These are phyloP conservation scores for Coleophoma crateriformis DNA, from an alignment of 2,329 filamentous ascomycete species.

Conservation along the genomic window DNA sequence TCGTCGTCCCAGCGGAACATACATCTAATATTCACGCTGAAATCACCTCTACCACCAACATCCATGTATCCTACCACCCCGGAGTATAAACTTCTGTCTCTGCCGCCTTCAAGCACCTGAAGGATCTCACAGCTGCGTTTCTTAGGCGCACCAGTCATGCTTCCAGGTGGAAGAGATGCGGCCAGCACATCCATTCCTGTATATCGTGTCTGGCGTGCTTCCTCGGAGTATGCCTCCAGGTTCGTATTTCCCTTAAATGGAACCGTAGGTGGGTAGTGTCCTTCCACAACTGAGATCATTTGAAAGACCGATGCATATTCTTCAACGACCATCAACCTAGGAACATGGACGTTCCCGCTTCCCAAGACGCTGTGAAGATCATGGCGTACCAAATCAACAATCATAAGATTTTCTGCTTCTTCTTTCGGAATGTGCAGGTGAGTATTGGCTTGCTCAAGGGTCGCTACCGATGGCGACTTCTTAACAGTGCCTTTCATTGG, in stretches of 20 bases:
- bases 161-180: slow-evolving; percentile 77
- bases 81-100: slow-evolving; percentile 71
- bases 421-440: slow-evolving; percentile 82
- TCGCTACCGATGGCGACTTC: slow-evolving; percentile 61
- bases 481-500: slow-evolving; percentile 97
- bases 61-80: slow-evolving; percentile 90
- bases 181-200: slow-evolving; percentile 73
- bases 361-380: slow-evolving; percentile 84
- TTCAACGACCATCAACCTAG: slow-evolving; percentile 78
- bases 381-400: slow-evolving; percentile 92
- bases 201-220: slow-evolving; percentile 25
- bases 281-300: slow-evolving; percentile 84
- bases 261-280: slow-evolving; percentile 40
- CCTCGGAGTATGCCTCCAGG: slow-evolving; percentile 1
- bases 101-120: slow-evolving; percentile 56
- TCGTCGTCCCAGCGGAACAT: slow-evolving; percentile 70
- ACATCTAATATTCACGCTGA: slow-evolving; percentile 85
- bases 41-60: slow-evolving; percentile 77
- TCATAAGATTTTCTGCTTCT: slow-evolving; percentile 95
- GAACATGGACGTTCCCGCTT: slow-evolving; percentile 65
- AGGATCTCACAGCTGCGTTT: slow-evolving; percentile 86
- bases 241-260: slow-evolving; percentile 2
- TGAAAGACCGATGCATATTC: slow-evolving; percentile 89
- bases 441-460: slow-evolving; percentile 63
- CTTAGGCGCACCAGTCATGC: slow-evolving; percentile 96